Percentiles rank a stretch among this genome's conserved stretches.
Conservation (phyloP, 371 early-diverging fungal genomes). For the Actinomucor elegans region DNA sequence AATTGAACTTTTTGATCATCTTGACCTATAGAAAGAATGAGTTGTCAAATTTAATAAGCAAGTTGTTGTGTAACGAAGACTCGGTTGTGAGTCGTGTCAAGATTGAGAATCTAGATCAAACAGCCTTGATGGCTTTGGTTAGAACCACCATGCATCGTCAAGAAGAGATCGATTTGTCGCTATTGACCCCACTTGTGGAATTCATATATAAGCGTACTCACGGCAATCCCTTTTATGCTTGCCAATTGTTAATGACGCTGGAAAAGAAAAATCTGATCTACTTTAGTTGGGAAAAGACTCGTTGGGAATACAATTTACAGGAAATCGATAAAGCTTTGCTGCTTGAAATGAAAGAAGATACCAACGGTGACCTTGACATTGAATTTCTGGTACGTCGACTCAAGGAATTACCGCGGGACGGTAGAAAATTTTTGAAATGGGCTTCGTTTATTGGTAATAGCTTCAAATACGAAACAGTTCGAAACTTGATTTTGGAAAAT, state of each 20-base stretch:
- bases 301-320: constrained; percentile 51
- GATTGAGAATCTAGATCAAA: constrained; percentile 37
- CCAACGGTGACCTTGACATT: constrained; percentile 35
- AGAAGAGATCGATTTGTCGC: constrained; percentile 30
- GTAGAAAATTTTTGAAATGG: constrained; percentile 50
- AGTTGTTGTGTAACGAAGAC: constrained; percentile 29
- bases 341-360: constrained; percentile 19
- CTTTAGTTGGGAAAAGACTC: constrained; percentile 47
- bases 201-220: constrained; percentile 39
- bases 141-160: constrained; percentile 43
- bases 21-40: constrained; percentile 38
- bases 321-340: constrained; percentile 42
- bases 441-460: constrained; percentile 50
- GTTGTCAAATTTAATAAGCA: constrained; percentile 16
- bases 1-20: constrained; percentile 38
- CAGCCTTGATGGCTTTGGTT: constrained; percentile 40
- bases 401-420: constrained; percentile 45
- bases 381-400: constrained; percentile 43
- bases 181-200: constrained; percentile 41
- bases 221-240: constrained; percentile 48
- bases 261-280: constrained; percentile 48
- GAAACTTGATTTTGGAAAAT: constrained; percentile 40
- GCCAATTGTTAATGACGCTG: constrained; percentile 37
- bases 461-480: constrained; percentile 44
- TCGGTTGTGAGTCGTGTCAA: constrained; percentile 35